Conservation (phyloP, 1,139 yeast species). For the Insectozyma bohioensis region DNA sequence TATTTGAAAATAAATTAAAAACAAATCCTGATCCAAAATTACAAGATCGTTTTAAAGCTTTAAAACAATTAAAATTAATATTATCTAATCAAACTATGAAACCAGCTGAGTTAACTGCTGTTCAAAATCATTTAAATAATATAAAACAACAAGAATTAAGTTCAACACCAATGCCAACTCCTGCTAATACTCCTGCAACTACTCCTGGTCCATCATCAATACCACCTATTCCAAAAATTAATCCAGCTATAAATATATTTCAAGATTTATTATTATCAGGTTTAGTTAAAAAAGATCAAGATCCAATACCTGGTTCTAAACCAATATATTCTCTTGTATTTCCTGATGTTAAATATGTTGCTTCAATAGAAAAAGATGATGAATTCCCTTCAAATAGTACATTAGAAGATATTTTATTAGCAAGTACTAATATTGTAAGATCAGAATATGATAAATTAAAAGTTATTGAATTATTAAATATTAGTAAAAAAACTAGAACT, state of each 20-base stretch:
- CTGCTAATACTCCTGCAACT: conserved; percentile 11
- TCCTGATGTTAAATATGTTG: conserved; percentile 34
- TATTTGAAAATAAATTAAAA: conserved; percentile 32
- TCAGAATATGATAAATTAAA: conserved; percentile 34
- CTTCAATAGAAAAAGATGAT: conserved; percentile 18
- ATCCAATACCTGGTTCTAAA: conserved; percentile 43
- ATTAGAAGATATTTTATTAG: conserved; percentile 33
- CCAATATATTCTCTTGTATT: conserved; percentile 37
- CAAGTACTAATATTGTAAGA: conserved; percentile 22
- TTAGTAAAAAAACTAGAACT: conserved; percentile 19
- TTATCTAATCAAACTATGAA: conserved; percentile 40
- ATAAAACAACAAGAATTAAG: conserved; percentile 33
- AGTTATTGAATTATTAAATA: conserved; percentile 28
- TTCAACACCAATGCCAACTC: conserved; percentile 13
- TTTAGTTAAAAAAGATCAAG: conserved; percentile 41
- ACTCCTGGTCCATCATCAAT: conserved; percentile 11
- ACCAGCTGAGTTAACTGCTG: conserved; percentile 40
- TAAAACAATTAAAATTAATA: conserved; percentile 42
- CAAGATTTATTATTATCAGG: conserved; percentile 37
- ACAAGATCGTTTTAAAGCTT: conserved; percentile 40
- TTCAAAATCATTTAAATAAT: conserved; percentile 32
- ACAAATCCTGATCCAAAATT: conserved; percentile 36
- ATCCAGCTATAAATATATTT: conserved; percentile 23
- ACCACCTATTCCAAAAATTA: conserved; percentile 13
- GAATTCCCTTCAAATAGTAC: conserved; percentile 24